Evolutionary conservation across 805 yeast species (phyloP).

Genomic region (Yarrowia sp.): DNA sequence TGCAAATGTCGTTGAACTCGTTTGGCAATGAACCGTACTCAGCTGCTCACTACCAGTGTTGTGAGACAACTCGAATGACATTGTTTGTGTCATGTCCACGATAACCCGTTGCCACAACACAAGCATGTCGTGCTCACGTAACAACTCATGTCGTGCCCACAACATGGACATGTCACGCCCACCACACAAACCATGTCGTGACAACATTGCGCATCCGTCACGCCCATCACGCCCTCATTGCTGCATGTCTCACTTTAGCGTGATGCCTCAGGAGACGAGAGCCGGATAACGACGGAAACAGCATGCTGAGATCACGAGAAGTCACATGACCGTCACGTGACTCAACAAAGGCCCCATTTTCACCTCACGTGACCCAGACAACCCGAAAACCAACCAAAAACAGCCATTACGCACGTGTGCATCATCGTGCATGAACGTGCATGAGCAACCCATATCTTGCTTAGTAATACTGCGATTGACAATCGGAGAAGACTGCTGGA

Average conservation of each 20-base stretch:
- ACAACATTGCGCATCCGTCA: neutral
- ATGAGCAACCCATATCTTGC: neutral
- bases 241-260: constrained; percentile 22
- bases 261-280: neutral
- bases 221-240: neutral
- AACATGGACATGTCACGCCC: too few species aligned
- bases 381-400: too few species aligned
- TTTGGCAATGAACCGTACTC: too few species aligned
- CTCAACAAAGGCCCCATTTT: neutral
- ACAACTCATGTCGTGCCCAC: too few species aligned
- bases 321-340: neutral
- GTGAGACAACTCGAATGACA: too few species aligned
- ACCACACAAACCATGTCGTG: neutral
- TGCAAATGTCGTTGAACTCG: too few species aligned
- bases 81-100: too few species aligned
- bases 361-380: neutral
- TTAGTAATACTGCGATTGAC: neutral
- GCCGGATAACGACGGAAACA: too few species aligned
- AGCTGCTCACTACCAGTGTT: too few species aligned
- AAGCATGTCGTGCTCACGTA: too few species aligned
- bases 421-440: neutral
- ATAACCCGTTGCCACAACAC: too few species aligned
- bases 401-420: constrained; percentile 23
- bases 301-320: too few species aligned
- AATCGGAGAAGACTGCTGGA: neutral